phyloP scores from a whole-genome alignment of 2,329 filamentous ascomycete genomes.

The Pestalotiopsis sp. region DNA sequence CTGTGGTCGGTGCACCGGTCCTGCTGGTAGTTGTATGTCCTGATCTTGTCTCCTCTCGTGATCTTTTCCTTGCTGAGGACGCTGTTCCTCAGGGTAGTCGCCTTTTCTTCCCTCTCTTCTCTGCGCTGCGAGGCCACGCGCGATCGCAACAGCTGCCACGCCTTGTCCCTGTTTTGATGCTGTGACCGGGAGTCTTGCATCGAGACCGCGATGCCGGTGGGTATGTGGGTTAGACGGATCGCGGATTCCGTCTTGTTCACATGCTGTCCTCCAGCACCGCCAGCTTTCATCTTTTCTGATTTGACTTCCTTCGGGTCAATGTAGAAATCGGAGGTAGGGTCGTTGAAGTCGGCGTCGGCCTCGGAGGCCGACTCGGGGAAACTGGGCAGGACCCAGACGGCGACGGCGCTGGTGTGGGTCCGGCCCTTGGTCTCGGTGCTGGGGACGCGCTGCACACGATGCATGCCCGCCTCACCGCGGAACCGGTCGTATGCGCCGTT shows the following conservation, averaged over 20 bases:
- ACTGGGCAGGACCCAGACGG: constrained; percentile 88
- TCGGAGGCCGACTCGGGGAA: constrained; percentile 57
- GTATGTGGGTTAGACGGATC: constrained; percentile 86
- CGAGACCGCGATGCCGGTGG: constrained; percentile 82
- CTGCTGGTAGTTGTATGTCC: constrained; percentile 81
- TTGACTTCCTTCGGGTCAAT: constrained; percentile 82
- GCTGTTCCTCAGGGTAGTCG: constrained; percentile 72
- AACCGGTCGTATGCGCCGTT: constrained; percentile 80
- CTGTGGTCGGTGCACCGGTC: constrained; percentile 88
- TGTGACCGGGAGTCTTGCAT: constrained; percentile 95
- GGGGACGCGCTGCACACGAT: constrained; percentile 91
- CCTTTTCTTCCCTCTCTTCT: constrained; percentile 82
- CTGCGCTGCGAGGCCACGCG: constrained; percentile 78
- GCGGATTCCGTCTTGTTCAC: constrained; percentile 99
- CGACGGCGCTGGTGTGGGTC: constrained; percentile 90
- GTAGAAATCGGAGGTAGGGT: constrained; percentile 91
- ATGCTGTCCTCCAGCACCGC: constrained; percentile 93
- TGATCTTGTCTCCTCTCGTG: constrained; percentile 89
- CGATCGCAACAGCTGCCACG: constrained; percentile 83
- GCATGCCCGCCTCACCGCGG: constrained; percentile 88
- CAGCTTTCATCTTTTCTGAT: constrained; percentile 86
- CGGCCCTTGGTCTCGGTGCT: constrained; percentile 89
- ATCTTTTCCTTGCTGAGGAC: constrained; percentile 80
- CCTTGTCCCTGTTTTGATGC: constrained; percentile 82
- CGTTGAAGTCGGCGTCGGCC: constrained; percentile 67